Base-by-base conservation (phyloP, 1,139 yeast species). In the Yamadazyma oceani region DNA sequence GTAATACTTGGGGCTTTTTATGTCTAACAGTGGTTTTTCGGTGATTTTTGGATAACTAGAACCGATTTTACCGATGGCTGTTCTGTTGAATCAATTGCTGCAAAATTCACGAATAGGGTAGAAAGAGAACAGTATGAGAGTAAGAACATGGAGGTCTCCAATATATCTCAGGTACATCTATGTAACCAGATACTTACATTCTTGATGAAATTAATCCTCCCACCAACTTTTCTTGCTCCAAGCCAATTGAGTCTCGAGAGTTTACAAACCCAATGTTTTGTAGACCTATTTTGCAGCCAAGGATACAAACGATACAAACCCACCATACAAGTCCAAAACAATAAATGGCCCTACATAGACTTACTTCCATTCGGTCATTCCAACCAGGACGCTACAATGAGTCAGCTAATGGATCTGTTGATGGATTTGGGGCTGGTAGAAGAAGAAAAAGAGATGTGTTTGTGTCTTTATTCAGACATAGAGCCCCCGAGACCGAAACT, bases 41-140 rank as follows among this genome's bases (percentile, higher is more conserved):
- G 35, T 17, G 35, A 36, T 36, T 31, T 26, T 26, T 26, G 17
- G 28, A n/a, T n/a, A n/a, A n/a, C n/a, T n/a, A n/a, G 28, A 17
- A 5, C 17, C 15, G 12, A 14, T 26, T n/a, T n/a, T n/a, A n/a
- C n/a, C n/a, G n/a, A n/a, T n/a, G n/a, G n/a, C n/a, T n/a, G n/a
- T n/a, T n/a, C n/a, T n/a, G n/a, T n/a, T n/a, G n/a, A n/a, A n/a
- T n/a, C n/a, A n/a, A n/a, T n/a, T n/a, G n/a, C n/a, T 21, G 23
- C 23, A 21, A 21, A 21, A 21, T 8, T 21, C 23, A 10, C 23
- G n/a, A n/a, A n/a, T n/a, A n/a, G n/a, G n/a, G n/a, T n/a, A n/a
- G n/a, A n/a, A n/a, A n/a, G n/a, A n/a, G n/a, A n/a, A n/a, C n/a
- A n/a, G n/a, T n/a, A n/a, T n/a, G n/a, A n/a, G n/a, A n/a, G n/a